Conservation (phyloP, 805 yeast genomes). For the Suhomyces vadensis region DNA sequence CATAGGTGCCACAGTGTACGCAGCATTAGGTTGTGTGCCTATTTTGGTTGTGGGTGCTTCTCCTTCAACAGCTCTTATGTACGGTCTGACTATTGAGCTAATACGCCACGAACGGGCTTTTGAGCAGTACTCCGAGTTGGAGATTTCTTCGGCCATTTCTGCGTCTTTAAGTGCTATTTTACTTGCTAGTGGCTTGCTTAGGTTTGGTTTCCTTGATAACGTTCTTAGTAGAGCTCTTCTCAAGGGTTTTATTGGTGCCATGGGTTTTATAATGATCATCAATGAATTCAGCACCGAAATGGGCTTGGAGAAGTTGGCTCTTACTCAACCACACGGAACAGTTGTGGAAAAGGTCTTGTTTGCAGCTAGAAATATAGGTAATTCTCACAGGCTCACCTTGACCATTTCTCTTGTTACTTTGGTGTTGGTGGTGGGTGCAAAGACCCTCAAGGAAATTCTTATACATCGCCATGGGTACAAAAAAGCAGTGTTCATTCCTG, state of each 20-base stretch:
- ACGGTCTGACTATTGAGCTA: constrained; percentile 71
- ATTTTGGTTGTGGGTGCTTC: constrained; percentile 91
- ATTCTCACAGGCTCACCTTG: constrained; percentile 18
- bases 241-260: constrained; percentile 83
- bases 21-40: constrained; percentile 82
- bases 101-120: constrained; percentile 32
- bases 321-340: constrained; percentile 22
- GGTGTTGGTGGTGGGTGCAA: constrained; percentile 20
- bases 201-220: constrained; percentile 84
- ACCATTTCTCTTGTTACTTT: constrained; percentile 24
- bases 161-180: constrained; percentile 20
- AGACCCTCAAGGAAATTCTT: constrained; percentile 19
- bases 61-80: constrained; percentile 79
- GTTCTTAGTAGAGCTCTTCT: constrained; percentile 74
- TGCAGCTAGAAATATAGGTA: constrained; percentile 10
- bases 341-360: constrained; percentile 23
- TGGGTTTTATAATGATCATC: constrained; percentile 79
- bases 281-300: constrained; percentile 51
- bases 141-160: constrained; percentile 21
- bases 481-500: constrained; percentile 31
- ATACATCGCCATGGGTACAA: constrained; percentile 17
- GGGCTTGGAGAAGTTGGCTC: constrained; percentile 25
- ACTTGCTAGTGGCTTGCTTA: constrained; percentile 43
- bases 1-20: constrained; percentile 75
- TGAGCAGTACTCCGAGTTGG: constrained; percentile 41